phyloP scores from a whole-genome alignment of 1,139 yeast species.

The Kodamaea anthophila region DNA sequence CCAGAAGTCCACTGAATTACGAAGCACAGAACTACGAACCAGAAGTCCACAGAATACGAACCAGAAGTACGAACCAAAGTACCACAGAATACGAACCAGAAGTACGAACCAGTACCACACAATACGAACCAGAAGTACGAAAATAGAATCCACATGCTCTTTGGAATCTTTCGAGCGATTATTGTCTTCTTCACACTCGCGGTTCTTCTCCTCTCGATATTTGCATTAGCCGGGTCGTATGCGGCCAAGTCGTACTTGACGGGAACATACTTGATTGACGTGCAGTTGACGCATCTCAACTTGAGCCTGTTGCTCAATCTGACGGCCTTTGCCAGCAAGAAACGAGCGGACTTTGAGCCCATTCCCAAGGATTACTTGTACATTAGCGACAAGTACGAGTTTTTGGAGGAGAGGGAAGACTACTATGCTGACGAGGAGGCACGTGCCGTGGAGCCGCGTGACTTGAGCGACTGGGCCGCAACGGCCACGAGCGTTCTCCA shows the following conservation, averaged over 20 bases:
- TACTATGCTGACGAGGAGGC: not conserved
- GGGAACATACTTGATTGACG: slow-evolving; percentile 30
- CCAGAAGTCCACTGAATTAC: too few relatives aligned
- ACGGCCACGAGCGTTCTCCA: slow-evolving; percentile 1
- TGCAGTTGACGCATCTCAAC: slow-evolving; percentile 32
- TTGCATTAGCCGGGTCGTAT: slow-evolving; percentile 41
- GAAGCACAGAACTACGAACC: not conserved
- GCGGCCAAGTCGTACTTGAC: slow-evolving; percentile 31
- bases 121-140: not conserved
- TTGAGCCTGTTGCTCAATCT: slow-evolving; percentile 25
- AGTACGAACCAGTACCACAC: not conserved
- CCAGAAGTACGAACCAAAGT: not conserved
- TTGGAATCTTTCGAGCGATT: slow-evolving; percentile 29
- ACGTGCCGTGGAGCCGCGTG: not conserved
- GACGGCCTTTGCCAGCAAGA: slow-evolving; percentile 7
- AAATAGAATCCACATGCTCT: slow-evolving; percentile 23
- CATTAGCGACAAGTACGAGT: not conserved
- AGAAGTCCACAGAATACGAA: not conserved
- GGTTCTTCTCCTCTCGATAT: slow-evolving; percentile 27
- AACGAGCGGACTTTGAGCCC: slow-evolving; percentile 1
- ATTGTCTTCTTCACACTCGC: slow-evolving; percentile 32
- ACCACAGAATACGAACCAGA: not conserved
- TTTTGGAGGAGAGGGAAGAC: slow-evolving; percentile 1
- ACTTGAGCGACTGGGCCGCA: slow-evolving; percentile 1
- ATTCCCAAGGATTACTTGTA: not conserved